Evolutionary conservation across 1,284 basidiomycete genomes (phyloP).

Genomic region (Stygiomarasmius scandens): DNA sequence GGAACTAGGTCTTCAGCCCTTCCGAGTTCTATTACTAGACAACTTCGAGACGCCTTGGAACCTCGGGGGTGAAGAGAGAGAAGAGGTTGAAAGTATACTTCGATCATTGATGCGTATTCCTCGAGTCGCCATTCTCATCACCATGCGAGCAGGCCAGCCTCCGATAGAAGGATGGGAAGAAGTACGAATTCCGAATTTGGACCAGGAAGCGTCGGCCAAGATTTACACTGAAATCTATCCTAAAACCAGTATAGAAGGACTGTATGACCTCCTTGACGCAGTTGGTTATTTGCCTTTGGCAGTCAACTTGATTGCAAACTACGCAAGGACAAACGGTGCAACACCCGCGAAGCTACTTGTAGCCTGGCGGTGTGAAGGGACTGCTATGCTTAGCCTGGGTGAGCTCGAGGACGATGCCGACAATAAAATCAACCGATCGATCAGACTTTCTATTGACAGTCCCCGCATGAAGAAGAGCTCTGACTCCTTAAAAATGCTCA

Average conservation of each 20-base stretch:
- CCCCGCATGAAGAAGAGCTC: slow-evolving; percentile 8
- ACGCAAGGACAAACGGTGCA: background rate
- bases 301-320: slow-evolving; percentile 16
- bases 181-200: background rate
- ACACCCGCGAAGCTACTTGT: background rate
- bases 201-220: background rate
- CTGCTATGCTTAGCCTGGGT: background rate
- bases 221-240: background rate
- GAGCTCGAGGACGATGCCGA: background rate
- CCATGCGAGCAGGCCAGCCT: slow-evolving; percentile 20
- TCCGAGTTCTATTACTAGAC: slow-evolving; percentile 19
- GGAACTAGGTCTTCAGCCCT: background rate
- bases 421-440: background rate
- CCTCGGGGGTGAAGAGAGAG: slow-evolving; percentile 10
- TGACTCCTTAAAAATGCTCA: slow-evolving; percentile 17
- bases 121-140: slow-evolving; percentile 21
- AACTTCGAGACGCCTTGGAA: slow-evolving; percentile 25
- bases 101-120: slow-evolving; percentile 13
- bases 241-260: background rate
- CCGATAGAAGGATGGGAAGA: slow-evolving; percentile 12
- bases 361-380: background rate
- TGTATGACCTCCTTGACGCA: slow-evolving; percentile 10
- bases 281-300: slow-evolving; percentile 16
- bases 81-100: slow-evolving; percentile 17
- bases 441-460: slow-evolving; percentile 21